Percentiles rank a stretch among this genome's conserved stretches.
Conservation (phyloP, 2,329 filamentous ascomycete species). For the Penicillium sp. region DNA sequence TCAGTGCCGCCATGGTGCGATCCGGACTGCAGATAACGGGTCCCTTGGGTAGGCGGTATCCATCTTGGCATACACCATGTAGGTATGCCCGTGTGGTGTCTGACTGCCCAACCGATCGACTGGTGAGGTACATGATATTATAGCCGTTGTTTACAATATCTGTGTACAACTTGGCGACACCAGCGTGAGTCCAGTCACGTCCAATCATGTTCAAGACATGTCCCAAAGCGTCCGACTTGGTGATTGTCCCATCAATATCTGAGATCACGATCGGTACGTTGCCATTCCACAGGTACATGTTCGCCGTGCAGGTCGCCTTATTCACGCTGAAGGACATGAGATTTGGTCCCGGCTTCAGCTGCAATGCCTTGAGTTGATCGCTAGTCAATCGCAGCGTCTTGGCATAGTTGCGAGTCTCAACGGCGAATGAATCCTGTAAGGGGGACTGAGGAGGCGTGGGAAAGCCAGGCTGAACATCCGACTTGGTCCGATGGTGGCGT, state of each 20-base stretch:
- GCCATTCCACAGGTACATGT: slow-evolving; percentile 91
- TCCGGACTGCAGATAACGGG: slow-evolving; percentile 96
- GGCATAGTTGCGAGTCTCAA: slow-evolving; percentile 85
- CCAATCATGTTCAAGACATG: slow-evolving; percentile 97
- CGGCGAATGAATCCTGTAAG: slow-evolving; percentile 49
- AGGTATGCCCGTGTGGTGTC: slow-evolving; percentile 89
- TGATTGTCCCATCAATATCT: slow-evolving; percentile 98
- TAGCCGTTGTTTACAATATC: slow-evolving; percentile 96
- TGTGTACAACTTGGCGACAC: slow-evolving; percentile 94
- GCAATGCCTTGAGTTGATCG: slow-evolving; percentile 85
- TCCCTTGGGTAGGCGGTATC: slow-evolving; percentile 80
- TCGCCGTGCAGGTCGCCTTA: slow-evolving; percentile 84
- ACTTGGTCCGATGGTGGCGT: slow-evolving; percentile 61
- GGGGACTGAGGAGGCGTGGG: slow-evolving; percentile 61
- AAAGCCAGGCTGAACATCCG: slow-evolving; percentile 68
- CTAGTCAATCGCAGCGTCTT: slow-evolving; percentile 95
- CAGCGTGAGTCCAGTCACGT: slow-evolving; percentile 95
- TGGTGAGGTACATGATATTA: slow-evolving; percentile 98
- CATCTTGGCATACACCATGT: slow-evolving; percentile 84
- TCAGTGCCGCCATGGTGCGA: slow-evolving; percentile 86
- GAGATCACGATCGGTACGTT: slow-evolving; percentile 95
- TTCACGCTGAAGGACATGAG: slow-evolving; percentile 96
- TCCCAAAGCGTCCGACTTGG: slow-evolving; percentile 91
- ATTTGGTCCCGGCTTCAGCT: slow-evolving; percentile 84
- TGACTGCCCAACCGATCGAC: slow-evolving; percentile 87